Percentiles rank a stretch among this genome's conserved stretches.
Conservation (phyloP, 169 alveolate species). For the Eimeria praecox region DNA sequence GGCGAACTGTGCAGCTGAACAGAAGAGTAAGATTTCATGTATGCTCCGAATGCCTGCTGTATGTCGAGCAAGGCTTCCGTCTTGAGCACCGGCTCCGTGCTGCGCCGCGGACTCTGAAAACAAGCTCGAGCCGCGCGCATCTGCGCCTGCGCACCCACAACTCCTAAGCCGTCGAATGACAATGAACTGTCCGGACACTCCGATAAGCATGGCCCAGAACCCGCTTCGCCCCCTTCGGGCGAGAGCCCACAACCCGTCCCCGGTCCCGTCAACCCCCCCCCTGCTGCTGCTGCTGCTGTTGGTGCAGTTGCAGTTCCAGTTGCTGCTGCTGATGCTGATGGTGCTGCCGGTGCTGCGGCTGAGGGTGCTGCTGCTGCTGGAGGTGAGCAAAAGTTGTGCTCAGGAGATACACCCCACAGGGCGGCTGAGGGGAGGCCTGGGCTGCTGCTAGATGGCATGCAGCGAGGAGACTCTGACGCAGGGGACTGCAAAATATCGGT, state of each 20-base stretch:
- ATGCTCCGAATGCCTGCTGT: constrained; percentile 24
- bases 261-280: background rate
- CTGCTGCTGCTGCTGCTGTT: background rate
- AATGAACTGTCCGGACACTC: background rate
- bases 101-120: constrained; percentile 14
- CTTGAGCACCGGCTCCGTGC: background rate
- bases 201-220: background rate
- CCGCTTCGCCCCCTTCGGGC: background rate
- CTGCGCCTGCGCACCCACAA: background rate
- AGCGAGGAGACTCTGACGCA: constrained; percentile 41
- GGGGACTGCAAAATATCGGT: constrained; percentile 6
- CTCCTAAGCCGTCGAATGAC: background rate
- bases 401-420: constrained; percentile 41
- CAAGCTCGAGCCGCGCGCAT: background rate
- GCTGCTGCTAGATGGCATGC: constrained; percentile 6
- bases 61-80: background rate
- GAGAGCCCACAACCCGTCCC: constrained; percentile 8
- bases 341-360: background rate
- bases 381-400: constrained; percentile 18
- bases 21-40: background rate
- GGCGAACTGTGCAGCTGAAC: background rate
- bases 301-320: background rate
- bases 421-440: background rate
- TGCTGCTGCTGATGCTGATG: background rate
- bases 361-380: background rate